These are phyloP conservation scores for Neofusicoccum laricinum DNA, from an alignment of 2,329 filamentous ascomycete species.

Conservation along the genomic window DNA sequence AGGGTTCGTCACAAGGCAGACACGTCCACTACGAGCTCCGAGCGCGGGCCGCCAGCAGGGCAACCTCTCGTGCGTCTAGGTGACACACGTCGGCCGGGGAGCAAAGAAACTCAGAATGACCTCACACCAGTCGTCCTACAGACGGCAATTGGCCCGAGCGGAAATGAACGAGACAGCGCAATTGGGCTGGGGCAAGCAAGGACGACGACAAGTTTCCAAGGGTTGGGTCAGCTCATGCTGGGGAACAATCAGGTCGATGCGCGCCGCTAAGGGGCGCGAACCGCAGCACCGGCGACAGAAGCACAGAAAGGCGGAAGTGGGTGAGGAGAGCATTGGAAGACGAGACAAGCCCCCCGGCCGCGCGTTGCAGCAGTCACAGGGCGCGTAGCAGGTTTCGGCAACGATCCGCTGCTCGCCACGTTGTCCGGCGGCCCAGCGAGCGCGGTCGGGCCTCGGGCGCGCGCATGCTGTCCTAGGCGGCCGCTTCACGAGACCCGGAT, in stretches of 20 bases:
- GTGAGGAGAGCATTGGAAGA: background rate
- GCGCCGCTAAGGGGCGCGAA: background rate
- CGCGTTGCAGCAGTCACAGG: background rate
- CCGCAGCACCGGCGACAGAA: background rate
- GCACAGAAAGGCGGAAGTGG: background rate
- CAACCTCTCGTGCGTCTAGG: background rate
- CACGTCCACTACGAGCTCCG: constrained; percentile 1
- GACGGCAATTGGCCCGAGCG: background rate
- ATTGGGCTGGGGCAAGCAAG: constrained; percentile 9
- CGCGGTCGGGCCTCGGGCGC: background rate
- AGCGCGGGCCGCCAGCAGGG: background rate
- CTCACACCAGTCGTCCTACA: background rate
- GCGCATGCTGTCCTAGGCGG: background rate
- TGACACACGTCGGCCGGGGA: background rate
- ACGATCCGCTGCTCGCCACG: background rate
- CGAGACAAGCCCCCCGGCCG: background rate
- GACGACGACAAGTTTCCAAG: background rate
- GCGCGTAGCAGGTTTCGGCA: background rate
- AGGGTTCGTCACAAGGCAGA: constrained; percentile 2
- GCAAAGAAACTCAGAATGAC: constrained; percentile 3
- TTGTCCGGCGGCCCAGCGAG: background rate
- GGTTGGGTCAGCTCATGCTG: background rate
- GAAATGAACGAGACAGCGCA: background rate
- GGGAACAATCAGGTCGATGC: background rate
- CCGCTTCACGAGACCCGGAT: background rate